Conservation (phyloP, 2,329 filamentous ascomycete species). For the Daldinia eschscholtzii region DNA sequence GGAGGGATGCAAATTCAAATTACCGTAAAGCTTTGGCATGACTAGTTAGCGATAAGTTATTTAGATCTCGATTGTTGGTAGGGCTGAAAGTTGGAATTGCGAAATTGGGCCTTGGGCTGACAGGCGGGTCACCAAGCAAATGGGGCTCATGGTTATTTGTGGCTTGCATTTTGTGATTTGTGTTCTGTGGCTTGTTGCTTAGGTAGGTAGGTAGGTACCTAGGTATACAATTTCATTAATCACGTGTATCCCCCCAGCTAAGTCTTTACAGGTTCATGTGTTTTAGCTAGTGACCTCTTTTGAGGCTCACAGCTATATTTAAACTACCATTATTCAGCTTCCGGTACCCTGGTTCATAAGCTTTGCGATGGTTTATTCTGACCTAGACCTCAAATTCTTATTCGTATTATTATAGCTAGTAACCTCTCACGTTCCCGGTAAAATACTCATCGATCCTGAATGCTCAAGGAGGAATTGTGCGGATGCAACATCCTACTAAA, state of each 20-base stretch:
- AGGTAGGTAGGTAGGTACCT: too few relatives aligned
- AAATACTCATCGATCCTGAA: not conserved
- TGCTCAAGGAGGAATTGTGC: not conserved
- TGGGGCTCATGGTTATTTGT: slow-evolving; percentile 17
- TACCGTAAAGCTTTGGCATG: slow-evolving; percentile 19
- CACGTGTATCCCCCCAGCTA: slow-evolving; percentile 18
- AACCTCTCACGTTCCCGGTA: not conserved
- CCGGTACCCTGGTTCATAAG: not conserved
- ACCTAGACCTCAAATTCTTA: not conserved
- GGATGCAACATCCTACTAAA: not conserved
- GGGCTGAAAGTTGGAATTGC: slow-evolving; percentile 32
- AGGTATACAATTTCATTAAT: slow-evolving; percentile 10
- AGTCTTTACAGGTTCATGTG: not conserved
- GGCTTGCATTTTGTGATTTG: not conserved
- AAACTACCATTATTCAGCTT: not conserved
- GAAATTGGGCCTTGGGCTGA: slow-evolving; percentile 5
- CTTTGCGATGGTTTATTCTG: not conserved
- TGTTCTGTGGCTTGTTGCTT: not conserved
- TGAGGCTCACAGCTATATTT: slow-evolving; percentile 8
- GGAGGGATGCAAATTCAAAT: slow-evolving; percentile 18
- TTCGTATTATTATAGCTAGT: not conserved
- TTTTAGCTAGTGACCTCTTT: slow-evolving; percentile 1
- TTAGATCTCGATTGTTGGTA: slow-evolving; percentile 38
- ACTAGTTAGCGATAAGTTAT: slow-evolving; percentile 29
- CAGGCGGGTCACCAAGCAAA: slow-evolving; percentile 13